Conservation (phyloP, 768 basidiomycete species). For the Boletellus emodensis region DNA sequence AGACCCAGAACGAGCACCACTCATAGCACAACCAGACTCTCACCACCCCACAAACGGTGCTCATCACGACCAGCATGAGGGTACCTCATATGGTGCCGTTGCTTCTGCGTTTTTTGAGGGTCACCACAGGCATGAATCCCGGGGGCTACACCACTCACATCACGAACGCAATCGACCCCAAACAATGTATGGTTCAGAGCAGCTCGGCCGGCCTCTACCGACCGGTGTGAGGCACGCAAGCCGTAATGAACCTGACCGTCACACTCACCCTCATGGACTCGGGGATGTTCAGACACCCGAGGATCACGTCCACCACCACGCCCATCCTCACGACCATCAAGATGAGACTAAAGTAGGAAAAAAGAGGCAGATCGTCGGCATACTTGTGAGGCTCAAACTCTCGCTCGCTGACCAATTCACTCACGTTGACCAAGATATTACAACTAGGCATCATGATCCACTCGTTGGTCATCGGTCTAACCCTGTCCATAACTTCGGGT, state of each 20-base stretch:
- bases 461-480: constrained; percentile 76
- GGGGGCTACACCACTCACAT: constrained; percentile 25
- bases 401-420: neutral
- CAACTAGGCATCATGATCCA: constrained; percentile 86
- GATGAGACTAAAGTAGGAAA: constrained; percentile 40
- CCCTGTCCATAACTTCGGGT: constrained; percentile 65
- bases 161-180: constrained; percentile 26
- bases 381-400: constrained; percentile 45
- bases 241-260: neutral
- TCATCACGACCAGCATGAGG: neutral
- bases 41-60: neutral
- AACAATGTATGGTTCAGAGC: constrained; percentile 20
- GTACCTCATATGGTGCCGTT: constrained; percentile 20
- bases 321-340: constrained; percentile 6
- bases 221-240: neutral
- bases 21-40: constrained; percentile 8
- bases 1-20: constrained; percentile 18
- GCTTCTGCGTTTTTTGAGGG: constrained; percentile 28
- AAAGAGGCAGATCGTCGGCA: constrained; percentile 66
- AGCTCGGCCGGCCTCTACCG: neutral
- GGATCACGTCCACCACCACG: neutral
- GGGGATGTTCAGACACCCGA: constrained; percentile 3
- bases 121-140: constrained; percentile 34
- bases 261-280: constrained; percentile 11
- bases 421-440: constrained; percentile 50